These are phyloP conservation scores for Psilocybe subaeruginosa DNA, from an alignment of 768 basidiomycete species.

Conservation along the genomic window DNA sequence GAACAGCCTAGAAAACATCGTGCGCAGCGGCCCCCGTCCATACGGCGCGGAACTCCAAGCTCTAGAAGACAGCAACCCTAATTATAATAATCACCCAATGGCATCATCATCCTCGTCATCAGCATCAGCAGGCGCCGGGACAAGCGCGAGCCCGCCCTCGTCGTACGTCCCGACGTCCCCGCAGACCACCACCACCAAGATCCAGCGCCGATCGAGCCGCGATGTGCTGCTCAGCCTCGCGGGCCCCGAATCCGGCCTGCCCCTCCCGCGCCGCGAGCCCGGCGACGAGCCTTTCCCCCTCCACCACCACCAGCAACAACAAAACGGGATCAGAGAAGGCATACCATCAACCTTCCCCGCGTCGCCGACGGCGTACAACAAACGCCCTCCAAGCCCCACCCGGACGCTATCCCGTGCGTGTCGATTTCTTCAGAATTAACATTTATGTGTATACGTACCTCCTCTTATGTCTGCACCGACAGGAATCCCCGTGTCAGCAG, in stretches of 20 bases:
- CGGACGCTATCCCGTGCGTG: constrained; percentile 76
- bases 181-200: constrained; percentile 42
- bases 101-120: constrained; percentile 32
- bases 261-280: constrained; percentile 62
- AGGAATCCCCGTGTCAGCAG: constrained; percentile 81
- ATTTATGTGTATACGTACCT: constrained; percentile 20
- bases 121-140: constrained; percentile 15
- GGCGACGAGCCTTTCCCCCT: not conserved
- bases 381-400: constrained; percentile 72
- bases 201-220: constrained; percentile 69
- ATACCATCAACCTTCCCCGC: constrained; percentile 46
- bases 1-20: constrained; percentile 65
- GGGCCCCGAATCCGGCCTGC: constrained; percentile 76
- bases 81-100: constrained; percentile 21
- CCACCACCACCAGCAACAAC: constrained; percentile 25
- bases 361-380: constrained; percentile 40
- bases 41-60: constrained; percentile 37
- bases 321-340: constrained; percentile 70
- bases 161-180: constrained; percentile 28
- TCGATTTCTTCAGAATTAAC: too few relatives aligned
- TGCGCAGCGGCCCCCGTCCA: constrained; percentile 70
- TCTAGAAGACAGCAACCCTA: constrained; percentile 32
- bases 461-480: constrained; percentile 24
- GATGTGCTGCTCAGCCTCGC: constrained; percentile 73
- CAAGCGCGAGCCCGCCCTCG: constrained; percentile 29